phyloP scores from a whole-genome alignment of 2,329 filamentous ascomycete species.

The Cercospora nicotianae region DNA sequence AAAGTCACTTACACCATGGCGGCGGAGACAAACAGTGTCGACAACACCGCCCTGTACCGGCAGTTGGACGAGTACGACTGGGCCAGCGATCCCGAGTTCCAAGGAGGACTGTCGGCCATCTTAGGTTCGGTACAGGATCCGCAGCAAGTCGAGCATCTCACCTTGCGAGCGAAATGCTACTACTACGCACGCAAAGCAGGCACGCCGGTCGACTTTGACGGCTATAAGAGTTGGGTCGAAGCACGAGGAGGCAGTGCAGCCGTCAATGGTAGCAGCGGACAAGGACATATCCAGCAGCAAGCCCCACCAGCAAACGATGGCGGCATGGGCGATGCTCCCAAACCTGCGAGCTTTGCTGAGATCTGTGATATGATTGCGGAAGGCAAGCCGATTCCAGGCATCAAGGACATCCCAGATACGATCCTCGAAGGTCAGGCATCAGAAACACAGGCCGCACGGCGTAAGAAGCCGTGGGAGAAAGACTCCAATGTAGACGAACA shows the following conservation, averaged over 20 bases:
- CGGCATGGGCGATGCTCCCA: conserved; percentile 58
- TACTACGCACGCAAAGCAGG: conserved; percentile 57
- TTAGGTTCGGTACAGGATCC: conserved; percentile 59
- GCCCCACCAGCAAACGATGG: conserved; percentile 15
- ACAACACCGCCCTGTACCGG: conserved; percentile 49
- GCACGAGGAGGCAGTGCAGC: conserved; percentile 13
- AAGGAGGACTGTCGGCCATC: conserved; percentile 66
- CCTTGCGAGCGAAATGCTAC: conserved; percentile 67
- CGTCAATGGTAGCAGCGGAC: neutral
- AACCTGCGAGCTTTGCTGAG: conserved; percentile 79
- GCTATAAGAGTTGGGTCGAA: conserved; percentile 66
- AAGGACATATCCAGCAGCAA: neutral
- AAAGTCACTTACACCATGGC: conserved; percentile 25
- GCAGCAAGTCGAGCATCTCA: conserved; percentile 57
- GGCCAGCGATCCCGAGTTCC: conserved; percentile 67
- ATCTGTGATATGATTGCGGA: conserved; percentile 82
- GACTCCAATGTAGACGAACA: conserved; percentile 37
- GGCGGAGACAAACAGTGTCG: conserved; percentile 20
- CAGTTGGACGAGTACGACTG: conserved; percentile 68
- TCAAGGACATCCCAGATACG: conserved; percentile 80
- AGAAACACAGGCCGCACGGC: conserved; percentile 51
- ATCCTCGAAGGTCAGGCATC: conserved; percentile 70
- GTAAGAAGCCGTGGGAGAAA: conserved; percentile 80
- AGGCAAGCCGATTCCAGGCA: conserved; percentile 80
- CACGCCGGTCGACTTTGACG: conserved; percentile 61